phyloP scores from a whole-genome alignment of 78 protist species.

The Dictyostelium purpureum region DNA sequence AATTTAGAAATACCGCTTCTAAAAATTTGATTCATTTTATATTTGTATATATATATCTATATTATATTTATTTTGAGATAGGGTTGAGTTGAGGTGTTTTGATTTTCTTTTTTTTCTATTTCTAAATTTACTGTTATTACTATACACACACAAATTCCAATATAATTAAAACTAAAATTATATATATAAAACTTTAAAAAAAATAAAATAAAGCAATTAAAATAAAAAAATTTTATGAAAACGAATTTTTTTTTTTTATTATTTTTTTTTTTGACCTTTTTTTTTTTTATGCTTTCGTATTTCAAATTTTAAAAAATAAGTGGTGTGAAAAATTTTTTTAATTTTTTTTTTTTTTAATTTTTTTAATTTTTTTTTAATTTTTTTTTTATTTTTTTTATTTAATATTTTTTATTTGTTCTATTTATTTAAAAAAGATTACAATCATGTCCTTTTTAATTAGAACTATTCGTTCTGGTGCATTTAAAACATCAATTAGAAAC shows the following conservation, averaged over 20 bases:
- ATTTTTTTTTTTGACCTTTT: too few species aligned
- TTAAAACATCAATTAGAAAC: background rate
- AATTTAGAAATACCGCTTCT: background rate
- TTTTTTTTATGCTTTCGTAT: too few species aligned
- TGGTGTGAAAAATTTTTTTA: background rate
- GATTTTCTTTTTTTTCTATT: background rate
- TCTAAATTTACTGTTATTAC: too few species aligned
- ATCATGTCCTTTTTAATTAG: background rate
- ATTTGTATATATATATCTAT: background rate
- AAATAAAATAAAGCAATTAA: background rate
- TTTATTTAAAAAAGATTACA: background rate
- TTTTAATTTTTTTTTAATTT: background rate
- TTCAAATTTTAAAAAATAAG: too few species aligned
- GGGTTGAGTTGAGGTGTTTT: too few species aligned
- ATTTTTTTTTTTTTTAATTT: background rate
- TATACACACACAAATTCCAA: too few species aligned
- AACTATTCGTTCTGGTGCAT: background rate
- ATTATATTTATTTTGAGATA: background rate
- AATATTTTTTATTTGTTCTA: background rate
- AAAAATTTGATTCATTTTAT: background rate
- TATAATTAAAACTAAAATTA: background rate
- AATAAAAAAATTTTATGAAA: too few species aligned
- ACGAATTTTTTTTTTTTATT: too few species aligned
- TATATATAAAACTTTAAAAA: background rate
- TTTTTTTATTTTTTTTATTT: background rate